Percentiles rank a stretch among this genome's conserved stretches.
phyloP scores from a whole-genome alignment of 805 yeast genomes.

The Torulaspora quercuum region DNA sequence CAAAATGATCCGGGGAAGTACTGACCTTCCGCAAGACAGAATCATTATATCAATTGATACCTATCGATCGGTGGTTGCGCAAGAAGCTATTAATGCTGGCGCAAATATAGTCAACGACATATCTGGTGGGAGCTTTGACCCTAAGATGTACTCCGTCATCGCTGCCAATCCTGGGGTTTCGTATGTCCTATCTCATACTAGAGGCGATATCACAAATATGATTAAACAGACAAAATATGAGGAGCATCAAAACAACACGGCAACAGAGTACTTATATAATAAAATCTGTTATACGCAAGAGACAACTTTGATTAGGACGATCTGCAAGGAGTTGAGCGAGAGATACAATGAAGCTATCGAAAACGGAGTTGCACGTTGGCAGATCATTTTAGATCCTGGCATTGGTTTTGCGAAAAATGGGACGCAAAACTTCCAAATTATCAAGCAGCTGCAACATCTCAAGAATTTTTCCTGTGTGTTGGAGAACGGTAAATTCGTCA shows the following conservation, averaged over 20 bases:
- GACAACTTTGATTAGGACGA: slow-evolving; percentile 48
- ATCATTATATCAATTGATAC: slow-evolving; percentile 82
- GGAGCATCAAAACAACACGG: slow-evolving; percentile 27
- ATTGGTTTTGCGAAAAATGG: slow-evolving; percentile 88
- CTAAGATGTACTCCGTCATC: slow-evolving; percentile 62
- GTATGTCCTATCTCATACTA: slow-evolving; percentile 74
- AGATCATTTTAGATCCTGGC: slow-evolving; percentile 89
- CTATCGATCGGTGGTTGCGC: slow-evolving; percentile 72
- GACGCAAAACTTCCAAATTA: slow-evolving; percentile 63
- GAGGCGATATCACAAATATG: slow-evolving; percentile 84
- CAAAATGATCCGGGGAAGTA: slow-evolving; percentile 50
- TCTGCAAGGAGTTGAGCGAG: slow-evolving; percentile 61
- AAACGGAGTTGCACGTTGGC: slow-evolving; percentile 81
- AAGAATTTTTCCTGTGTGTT: slow-evolving; percentile 45
- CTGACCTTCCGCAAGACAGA: slow-evolving; percentile 37
- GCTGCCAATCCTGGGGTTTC: slow-evolving; percentile 64
- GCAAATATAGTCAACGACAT: slow-evolving; percentile 92
- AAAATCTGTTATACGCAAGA: slow-evolving; percentile 20
- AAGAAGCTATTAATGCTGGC: slow-evolving; percentile 63
- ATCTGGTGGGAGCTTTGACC: slow-evolving; percentile 73
- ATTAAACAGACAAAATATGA: slow-evolving; percentile 51
- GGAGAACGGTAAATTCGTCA: slow-evolving; percentile 27
- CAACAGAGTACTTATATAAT: slow-evolving; percentile 21
- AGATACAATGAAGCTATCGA: slow-evolving; percentile 54
- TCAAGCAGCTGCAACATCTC: slow-evolving; percentile 47